These are phyloP conservation scores for Backusella westeae DNA, from an alignment of 192 early-diverging fungal genomes.

Conservation along the genomic window DNA sequence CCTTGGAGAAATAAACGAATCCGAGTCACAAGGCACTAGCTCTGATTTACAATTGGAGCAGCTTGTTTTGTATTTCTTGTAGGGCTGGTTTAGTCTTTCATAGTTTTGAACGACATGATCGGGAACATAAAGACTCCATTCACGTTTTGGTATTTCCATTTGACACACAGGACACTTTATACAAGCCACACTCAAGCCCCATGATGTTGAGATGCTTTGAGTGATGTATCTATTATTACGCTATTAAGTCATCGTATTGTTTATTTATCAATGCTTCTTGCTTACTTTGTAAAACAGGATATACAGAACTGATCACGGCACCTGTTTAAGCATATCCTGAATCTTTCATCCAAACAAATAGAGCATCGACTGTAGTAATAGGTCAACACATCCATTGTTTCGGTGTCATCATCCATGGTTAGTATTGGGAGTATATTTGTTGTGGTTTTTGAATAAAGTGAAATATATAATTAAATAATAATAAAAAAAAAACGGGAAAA, in stretches of 20 bases:
- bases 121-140: constrained; percentile 58
- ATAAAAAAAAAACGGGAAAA: neutral
- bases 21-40: constrained; percentile 31
- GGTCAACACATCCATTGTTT: constrained; percentile 17
- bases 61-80: constrained; percentile 44
- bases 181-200: constrained; percentile 52
- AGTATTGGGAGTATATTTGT: no score
- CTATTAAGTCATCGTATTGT: neutral
- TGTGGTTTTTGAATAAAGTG: neutral
- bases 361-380: constrained; percentile 54
- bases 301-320: constrained; percentile 56
- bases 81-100: constrained; percentile 54
- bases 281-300: constrained; percentile 32
- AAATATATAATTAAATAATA: neutral
- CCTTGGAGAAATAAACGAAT: neutral
- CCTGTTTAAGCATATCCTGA: constrained; percentile 52
- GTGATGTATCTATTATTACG: constrained; percentile 41
- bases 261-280: neutral
- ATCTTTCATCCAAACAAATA: constrained; percentile 54
- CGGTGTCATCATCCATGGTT: neutral
- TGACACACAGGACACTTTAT: constrained; percentile 60
- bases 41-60: constrained; percentile 49
- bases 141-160: constrained; percentile 39
- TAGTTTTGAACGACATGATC: constrained; percentile 38
- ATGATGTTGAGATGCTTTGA: constrained; percentile 51